Percentiles rank a stretch among this genome's conserved stretches.
phyloP scores from a whole-genome alignment of 352 stramenopile species.

The Phytophthora hybrid region DNA sequence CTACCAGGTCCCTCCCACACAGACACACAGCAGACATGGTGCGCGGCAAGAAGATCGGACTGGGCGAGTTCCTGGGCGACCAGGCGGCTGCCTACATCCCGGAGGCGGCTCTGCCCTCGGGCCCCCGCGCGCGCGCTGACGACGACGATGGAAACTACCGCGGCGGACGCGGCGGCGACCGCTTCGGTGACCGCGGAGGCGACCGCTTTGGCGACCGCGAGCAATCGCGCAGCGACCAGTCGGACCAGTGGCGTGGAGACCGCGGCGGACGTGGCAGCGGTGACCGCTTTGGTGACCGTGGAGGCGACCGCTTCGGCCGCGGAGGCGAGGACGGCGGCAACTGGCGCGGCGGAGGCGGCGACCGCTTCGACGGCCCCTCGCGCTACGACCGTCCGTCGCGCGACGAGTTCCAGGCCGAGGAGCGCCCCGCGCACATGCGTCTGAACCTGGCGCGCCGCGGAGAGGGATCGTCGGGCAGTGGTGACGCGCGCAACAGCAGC shows the following conservation, averaged over 20 bases:
- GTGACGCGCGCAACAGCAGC: constrained; percentile 41
- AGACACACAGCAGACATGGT: constrained; percentile 47
- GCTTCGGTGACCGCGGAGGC: constrained; percentile 41
- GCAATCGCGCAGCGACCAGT: constrained; percentile 53
- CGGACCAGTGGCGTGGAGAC: constrained; percentile 63
- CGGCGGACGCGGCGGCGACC: constrained; percentile 50
- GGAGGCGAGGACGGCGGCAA: constrained; percentile 38
- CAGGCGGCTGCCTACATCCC: constrained; percentile 66
- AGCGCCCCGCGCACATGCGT: constrained; percentile 80
- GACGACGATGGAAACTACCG: constrained; percentile 64
- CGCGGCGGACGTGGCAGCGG: constrained; percentile 35
- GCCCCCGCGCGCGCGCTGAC: constrained; percentile 54
- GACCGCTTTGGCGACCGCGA: constrained; percentile 52
- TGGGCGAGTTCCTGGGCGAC: constrained; percentile 81
- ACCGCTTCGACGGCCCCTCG: constrained; percentile 46
- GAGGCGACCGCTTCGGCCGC: constrained; percentile 42
- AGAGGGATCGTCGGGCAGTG: constrained; percentile 22
- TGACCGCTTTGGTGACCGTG: constrained; percentile 34
- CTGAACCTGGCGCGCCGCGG: constrained; percentile 75
- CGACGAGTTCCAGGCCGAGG: constrained; percentile 63
- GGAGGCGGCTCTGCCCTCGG: constrained; percentile 65
- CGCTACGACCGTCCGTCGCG: constrained; percentile 75
- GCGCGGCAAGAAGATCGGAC: constrained; percentile 73
- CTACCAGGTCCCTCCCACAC: not conserved
- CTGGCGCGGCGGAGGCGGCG: constrained; percentile 44